These are phyloP conservation scores for Bromus sterilis DNA, from an alignment of 176 grass and related monocot species.

Conservation along the genomic window DNA sequence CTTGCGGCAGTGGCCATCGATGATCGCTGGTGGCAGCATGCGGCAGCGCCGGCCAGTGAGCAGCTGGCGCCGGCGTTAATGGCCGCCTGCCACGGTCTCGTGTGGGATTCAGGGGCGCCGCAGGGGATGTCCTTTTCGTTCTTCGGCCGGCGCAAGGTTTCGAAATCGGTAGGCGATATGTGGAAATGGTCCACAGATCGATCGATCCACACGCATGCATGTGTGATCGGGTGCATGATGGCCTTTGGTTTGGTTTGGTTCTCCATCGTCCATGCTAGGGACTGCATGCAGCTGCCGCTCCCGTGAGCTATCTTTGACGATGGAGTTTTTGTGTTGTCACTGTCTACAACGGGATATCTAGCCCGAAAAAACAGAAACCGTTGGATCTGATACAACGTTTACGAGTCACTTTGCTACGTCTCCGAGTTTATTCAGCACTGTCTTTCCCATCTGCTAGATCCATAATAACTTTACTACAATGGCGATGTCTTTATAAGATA, in stretches of 20 bases:
- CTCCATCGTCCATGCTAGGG: background rate
- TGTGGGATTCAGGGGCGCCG: constrained; percentile 29
- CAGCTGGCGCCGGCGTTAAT: constrained; percentile 14
- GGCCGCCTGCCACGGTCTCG: background rate
- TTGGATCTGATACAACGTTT: too few relatives aligned
- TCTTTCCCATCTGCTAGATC: too few relatives aligned
- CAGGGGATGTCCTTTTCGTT: background rate
- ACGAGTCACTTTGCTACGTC: too few relatives aligned
- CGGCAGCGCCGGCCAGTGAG: background rate
- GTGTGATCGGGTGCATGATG: background rate
- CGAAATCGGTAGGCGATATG: background rate
- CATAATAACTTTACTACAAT: too few relatives aligned
- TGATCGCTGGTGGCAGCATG: background rate
- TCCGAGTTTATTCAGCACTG: too few relatives aligned
- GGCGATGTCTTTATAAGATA: too few relatives aligned
- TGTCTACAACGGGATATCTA: too few relatives aligned
- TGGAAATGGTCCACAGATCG: background rate
- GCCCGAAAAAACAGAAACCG: background rate
- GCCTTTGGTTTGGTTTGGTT: background rate
- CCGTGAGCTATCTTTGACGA: background rate
- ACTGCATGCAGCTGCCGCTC: background rate
- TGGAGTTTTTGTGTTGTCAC: background rate
- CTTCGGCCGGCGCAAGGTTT: background rate
- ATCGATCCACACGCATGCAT: background rate
- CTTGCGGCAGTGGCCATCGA: background rate